phyloP scores from a whole-genome alignment of 2,329 filamentous ascomycete genomes.

The Paecilomyces variotii region DNA sequence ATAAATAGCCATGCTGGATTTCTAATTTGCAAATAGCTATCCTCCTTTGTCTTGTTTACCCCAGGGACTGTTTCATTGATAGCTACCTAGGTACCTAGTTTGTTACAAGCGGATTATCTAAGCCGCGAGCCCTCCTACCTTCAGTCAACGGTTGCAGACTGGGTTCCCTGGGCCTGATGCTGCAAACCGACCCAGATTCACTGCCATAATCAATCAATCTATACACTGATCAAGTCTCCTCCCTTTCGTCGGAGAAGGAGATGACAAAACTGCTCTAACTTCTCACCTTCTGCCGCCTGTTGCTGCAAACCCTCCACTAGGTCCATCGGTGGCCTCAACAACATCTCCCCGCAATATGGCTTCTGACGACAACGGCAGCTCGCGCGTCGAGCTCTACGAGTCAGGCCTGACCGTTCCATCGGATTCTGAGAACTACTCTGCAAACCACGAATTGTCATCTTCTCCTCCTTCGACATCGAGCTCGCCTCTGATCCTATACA shows the following conservation, averaged over 20 bases:
- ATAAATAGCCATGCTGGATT: too few species aligned
- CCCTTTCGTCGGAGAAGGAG: neutral
- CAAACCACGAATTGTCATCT: conserved; percentile 29
- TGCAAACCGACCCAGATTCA: neutral
- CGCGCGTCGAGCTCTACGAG: conserved; percentile 33
- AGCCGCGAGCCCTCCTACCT: neutral
- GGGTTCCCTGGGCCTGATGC: neutral
- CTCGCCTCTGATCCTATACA: conserved; percentile 57
- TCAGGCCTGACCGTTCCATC: conserved; percentile 39
- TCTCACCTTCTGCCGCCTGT: neutral
- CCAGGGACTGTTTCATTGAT: neutral
- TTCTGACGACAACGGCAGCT: conserved; percentile 20
- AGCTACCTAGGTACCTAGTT: neutral
- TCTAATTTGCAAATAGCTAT: too few species aligned
- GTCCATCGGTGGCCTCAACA: conserved; percentile 10
- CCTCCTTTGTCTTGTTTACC: neutral
- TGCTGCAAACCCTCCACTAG: neutral
- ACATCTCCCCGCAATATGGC: conserved; percentile 19
- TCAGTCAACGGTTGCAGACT: neutral
- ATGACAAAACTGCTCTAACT: neutral
- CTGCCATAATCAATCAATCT: neutral
- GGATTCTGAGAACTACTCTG: conserved; percentile 42
- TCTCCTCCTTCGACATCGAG: conserved; percentile 27
- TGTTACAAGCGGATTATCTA: neutral
- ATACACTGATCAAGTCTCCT: neutral